phyloP scores from a whole-genome alignment of 2,329 filamentous ascomycete species.

The Fusarium nisikadoi region DNA sequence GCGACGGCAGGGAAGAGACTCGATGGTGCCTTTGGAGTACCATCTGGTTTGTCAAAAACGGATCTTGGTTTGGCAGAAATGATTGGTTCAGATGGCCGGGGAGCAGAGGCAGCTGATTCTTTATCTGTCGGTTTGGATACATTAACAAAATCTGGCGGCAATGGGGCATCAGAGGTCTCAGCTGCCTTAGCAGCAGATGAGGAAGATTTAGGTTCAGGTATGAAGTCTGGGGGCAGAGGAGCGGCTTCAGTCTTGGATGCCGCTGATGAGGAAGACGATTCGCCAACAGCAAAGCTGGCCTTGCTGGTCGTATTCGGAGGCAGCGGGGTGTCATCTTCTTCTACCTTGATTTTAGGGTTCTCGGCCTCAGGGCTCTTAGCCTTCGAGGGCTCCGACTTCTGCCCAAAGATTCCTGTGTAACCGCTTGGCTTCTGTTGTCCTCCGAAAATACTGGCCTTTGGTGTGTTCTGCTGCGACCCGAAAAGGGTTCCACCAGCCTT shows the following conservation, averaged over 20 bases:
- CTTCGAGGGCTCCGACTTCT: constrained; percentile 31
- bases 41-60: constrained; percentile 44
- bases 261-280: constrained; percentile 64
- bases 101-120: constrained; percentile 3
- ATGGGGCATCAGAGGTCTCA: constrained; percentile 43
- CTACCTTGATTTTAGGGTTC: constrained; percentile 52
- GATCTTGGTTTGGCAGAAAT: constrained; percentile 26
- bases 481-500: constrained; percentile 42
- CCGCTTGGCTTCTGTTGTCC: constrained; percentile 34
- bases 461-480: constrained; percentile 37
- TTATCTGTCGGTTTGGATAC: constrained; percentile 29
- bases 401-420: constrained; percentile 42
- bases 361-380: constrained; percentile 24
- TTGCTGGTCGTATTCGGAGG: constrained; percentile 68
- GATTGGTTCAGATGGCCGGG: constrained; percentile 26
- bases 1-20: constrained; percentile 51
- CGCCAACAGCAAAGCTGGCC: constrained; percentile 59
- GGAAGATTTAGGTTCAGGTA: constrained; percentile 32
- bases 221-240: constrained; percentile 58
- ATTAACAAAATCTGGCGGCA: constrained; percentile 49
- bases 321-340: constrained; percentile 55
- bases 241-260: constrained; percentile 49
- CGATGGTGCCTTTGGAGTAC: constrained; percentile 50
- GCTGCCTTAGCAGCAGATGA: constrained; percentile 14
- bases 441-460: constrained; percentile 38